Base-by-base conservation (phyloP, 352 stramenopile genomes). In the Pythium guiyangense region DNA sequence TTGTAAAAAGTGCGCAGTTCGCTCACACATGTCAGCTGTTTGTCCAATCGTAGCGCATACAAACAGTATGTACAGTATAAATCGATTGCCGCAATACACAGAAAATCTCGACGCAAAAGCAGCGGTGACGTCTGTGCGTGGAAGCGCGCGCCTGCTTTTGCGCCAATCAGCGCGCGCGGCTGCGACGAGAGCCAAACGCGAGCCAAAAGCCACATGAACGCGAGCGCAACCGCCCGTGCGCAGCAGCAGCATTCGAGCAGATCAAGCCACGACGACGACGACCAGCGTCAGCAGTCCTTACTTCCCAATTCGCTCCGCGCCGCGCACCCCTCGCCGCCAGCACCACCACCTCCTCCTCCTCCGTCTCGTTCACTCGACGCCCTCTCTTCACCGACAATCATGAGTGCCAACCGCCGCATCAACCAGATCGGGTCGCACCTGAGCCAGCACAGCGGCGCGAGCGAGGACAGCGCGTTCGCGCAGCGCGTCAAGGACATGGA, bases 401-500 rank as follows among this genome's bases (percentile, higher is more conserved):
- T 89, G 78, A 88, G 77, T 68, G 65, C 74, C 58, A 74, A 77
- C 54, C 73, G 82, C 63, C 84, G 84, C 55, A 86, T 94, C 67
- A 77, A 69, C 67, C 77, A 91, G 52, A 77, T 94, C 62, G 71
- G 76, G 61, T 73, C 67, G 62, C 79, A 92, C 58, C 51, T 92
- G 53, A 82, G 74, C 62, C 73, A 79, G 49, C 69, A 82, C 63
- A 72, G 77, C 52, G 62, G 65, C 51, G 66, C 60, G 50, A 63
- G 71, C 31, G 86, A 95, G 70, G 86, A 95, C 51, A 77, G 56
- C 40, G 62, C 64, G 43, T 86, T 74, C 53, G 62, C 66, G 48
- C 74, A 87, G 59, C 86, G 86, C 57, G 66, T 94, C 18, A 77
- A 92, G 70, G 79, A 88, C 56, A 79, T 79, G 54, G 62, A 76